Evolutionary conservation across 2,329 filamentous ascomycete genomes (phyloP), one percentile per base, ranked within the genome.

Genomic region (Fonsecaea erecta): DNA sequence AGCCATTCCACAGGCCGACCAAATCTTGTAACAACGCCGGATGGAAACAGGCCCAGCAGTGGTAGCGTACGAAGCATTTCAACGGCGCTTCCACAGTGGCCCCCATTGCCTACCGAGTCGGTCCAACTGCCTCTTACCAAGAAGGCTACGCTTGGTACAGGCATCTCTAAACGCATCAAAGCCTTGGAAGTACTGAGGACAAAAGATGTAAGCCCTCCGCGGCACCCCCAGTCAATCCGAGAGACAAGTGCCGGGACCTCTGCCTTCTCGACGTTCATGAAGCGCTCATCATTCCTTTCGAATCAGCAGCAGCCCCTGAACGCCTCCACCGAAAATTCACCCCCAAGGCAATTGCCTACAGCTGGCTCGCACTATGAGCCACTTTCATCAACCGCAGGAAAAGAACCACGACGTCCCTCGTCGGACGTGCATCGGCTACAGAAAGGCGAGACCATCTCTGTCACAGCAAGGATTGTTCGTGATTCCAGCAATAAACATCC

Each of bases 91-190:
- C 67, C 69, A 26, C 68, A 71, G 26, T 73, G 71, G 71, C 70
- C 71, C 16, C 71, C 70, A 34, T 48, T 60, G n/a, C 65, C 61
- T 43, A 54, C 35, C 14, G 73, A 77, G 16, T 65, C 74, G 30
- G 74, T 74, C 40, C 77, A 78, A n/a, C 77, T 84, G 14, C 83
- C 84, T 58, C 74, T 89, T 56, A 80, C 84, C 53, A 92, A 91
- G 75, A 96, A 93, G 75, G 84, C 89, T 70, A 95, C 91, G 73
- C 86, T 98, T 26, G 93, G 92, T 7, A 93, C 91, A 8, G 93
- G 92, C 71, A 97, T 99, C 66, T 96, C 94, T 2, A 92, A 94
- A 76, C 89, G 95, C 48, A 98, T 98, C 76, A 96, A 97, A 77
- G 93, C 93, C 6, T 82, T 99, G 60, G 91, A 97, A 75, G 93